Conservation (phyloP, 768 basidiomycete genomes). For the Macrolepiota fuliginosa region DNA sequence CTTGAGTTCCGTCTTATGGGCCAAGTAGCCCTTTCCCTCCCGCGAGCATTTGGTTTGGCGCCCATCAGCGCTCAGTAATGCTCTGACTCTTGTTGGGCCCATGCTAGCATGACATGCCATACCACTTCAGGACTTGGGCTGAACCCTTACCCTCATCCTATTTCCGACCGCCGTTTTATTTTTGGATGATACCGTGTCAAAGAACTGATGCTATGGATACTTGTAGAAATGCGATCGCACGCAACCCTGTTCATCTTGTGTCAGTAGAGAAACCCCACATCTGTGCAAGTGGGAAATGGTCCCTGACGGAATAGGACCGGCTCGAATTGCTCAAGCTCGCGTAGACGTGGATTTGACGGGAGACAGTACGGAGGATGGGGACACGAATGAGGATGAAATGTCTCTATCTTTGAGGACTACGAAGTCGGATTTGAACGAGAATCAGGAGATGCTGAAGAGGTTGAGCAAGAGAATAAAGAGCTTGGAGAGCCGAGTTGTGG, state of each 20-base stretch:
- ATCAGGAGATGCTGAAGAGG: neutral
- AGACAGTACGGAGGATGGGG: neutral
- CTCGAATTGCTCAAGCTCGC: constrained; percentile 26
- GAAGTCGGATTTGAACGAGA: constrained; percentile 7
- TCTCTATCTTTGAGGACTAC: neutral
- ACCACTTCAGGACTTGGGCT: too few species aligned
- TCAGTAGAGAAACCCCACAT: constrained; percentile 37
- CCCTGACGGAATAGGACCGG: constrained; percentile 36
- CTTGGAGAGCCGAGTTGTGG: constrained; percentile 8
- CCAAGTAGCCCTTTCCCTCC: constrained; percentile 6
- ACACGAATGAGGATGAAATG: constrained; percentile 1
- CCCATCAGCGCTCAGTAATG: neutral
- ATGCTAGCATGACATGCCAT: neutral
- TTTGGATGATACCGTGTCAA: neutral
- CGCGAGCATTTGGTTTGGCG: neutral
- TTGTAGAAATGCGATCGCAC: constrained; percentile 50
- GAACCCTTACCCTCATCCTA: constrained; percentile 4
- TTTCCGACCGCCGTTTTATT: constrained; percentile 5
- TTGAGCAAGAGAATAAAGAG: constrained; percentile 2
- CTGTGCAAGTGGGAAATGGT: constrained; percentile 46
- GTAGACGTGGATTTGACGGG: constrained; percentile 2
- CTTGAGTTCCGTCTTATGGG: neutral
- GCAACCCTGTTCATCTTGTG: constrained; percentile 40
- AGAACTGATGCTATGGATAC: constrained; percentile 4
- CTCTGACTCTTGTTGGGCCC: neutral